Base-by-base conservation (phyloP, 1,284 basidiomycete species). In the Polyporus tsugae region DNA sequence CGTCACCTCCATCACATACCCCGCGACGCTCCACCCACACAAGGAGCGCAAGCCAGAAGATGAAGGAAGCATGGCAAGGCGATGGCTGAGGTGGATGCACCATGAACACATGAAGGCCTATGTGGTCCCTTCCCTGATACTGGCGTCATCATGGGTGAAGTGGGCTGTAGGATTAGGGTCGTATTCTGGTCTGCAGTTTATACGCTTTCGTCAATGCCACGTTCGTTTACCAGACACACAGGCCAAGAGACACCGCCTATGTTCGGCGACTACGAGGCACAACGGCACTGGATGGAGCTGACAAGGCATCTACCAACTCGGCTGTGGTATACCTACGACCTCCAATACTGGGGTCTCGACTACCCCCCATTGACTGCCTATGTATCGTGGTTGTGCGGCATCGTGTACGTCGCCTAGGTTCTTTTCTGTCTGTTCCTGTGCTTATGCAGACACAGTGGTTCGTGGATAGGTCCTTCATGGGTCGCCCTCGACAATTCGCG, bases 361-460 rank as follows among this genome's bases (percentile, higher is more conserved):
- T 96, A 98, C 80, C 96, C 96, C 4, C 96, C 96, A 9, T 77
- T 98, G 65, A 97, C 96, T 0, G 96, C 95, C 4, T 96, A 96
- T 76, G 85, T 91, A 62, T 95, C 94, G 10, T 94, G 91, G 89
- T 36, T 94, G 66, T 93, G 92, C 75, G 95, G 94, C 10, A 77
- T 85, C 38, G 62, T 81, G 81, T 82, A 66, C 58, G 81, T 92
- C 19, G 7, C 46, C 10, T n/a, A 6, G 33, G 11, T 35, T 17
- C 19, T 36, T 6, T 22, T 4, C 29, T n/a, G 5, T 41, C 15
- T 6, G 36, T 15, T 9, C 15, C 10, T 7, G 22, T 69, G 39
- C 61, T 65, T 17, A 65, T n/a, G 5, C 10, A 7, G 52, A 35
- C 67, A 38, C 75, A 94, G 92, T 66, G 93, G 90, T 7, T 83